phyloP scores from a whole-genome alignment of 2,329 filamentous ascomycete species.

The Exophiala sideris region DNA sequence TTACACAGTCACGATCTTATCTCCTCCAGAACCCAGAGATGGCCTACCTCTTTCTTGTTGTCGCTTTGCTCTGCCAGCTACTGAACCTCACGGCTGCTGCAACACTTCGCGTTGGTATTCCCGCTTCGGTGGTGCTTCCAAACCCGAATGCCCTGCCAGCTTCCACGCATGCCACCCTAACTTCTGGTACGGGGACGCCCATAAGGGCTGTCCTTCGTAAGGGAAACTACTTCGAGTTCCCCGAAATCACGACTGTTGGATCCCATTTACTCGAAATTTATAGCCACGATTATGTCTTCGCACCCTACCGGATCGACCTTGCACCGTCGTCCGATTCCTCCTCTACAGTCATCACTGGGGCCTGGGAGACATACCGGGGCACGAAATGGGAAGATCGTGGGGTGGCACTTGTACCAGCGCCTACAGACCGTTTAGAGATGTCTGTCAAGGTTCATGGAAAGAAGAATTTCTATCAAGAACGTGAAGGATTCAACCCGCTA shows the following conservation, averaged over 20 bases:
- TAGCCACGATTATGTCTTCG: constrained; percentile 70
- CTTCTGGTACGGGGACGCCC: constrained; percentile 37
- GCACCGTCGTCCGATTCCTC: constrained; percentile 34
- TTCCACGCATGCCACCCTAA: constrained; percentile 52
- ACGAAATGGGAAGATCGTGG: constrained; percentile 28
- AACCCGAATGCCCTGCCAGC: constrained; percentile 43
- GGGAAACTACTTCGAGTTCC: constrained; percentile 68
- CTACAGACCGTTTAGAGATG: constrained; percentile 48
- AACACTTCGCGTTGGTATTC: constrained; percentile 34
- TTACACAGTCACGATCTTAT: no score
- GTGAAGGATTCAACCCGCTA: constrained; percentile 72
- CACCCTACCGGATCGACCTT: constrained; percentile 77
- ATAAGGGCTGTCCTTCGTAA: constrained; percentile 45
- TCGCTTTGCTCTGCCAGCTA: background rate
- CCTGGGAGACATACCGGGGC: constrained; percentile 26
- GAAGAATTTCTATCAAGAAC: constrained; percentile 75
- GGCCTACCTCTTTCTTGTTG: background rate
- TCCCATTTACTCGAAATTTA: constrained; percentile 82
- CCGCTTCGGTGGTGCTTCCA: constrained; percentile 42
- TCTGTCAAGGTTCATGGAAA: constrained; percentile 59
- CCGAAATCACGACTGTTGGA: constrained; percentile 58
- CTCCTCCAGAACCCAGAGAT: background rate
- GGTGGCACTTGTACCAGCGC: constrained; percentile 18
- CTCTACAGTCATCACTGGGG: constrained; percentile 33
- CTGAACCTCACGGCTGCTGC: background rate